phyloP scores from a whole-genome alignment of 1,284 basidiomycete species.

The Heterobasidion irregulare region DNA sequence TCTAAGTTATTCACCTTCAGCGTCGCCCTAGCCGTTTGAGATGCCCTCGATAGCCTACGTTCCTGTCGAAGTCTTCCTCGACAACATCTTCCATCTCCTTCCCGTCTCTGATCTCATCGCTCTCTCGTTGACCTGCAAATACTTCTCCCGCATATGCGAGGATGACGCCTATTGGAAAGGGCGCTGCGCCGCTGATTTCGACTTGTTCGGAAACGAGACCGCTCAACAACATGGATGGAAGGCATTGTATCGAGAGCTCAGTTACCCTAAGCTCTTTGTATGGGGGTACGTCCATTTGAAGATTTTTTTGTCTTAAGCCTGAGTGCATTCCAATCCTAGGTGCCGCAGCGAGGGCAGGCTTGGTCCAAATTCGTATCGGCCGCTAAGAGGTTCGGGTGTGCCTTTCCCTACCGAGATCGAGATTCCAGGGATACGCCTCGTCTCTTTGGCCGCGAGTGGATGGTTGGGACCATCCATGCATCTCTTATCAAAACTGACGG shows the following conservation, averaged over 20 bases:
- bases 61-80: conserved; percentile 67
- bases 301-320: background rate
- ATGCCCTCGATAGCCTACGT: conserved; percentile 34
- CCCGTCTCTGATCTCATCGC: conserved; percentile 47
- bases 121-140: conserved; percentile 49
- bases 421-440: conserved; percentile 55
- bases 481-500: background rate
- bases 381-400: conserved; percentile 31
- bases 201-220: conserved; percentile 61
- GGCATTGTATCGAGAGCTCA: conserved; percentile 68
- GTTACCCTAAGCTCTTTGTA: conserved; percentile 53
- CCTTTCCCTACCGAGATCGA: conserved; percentile 55
- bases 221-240: conserved; percentile 77
- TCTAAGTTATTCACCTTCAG: too few species aligned
- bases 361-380: conserved; percentile 36
- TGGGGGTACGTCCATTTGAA: conserved; percentile 58
- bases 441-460: conserved; percentile 71
- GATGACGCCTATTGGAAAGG: conserved; percentile 78
- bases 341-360: conserved; percentile 51
- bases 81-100: conserved; percentile 60
- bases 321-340: conserved; percentile 25
- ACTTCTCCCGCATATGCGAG: conserved; percentile 50
- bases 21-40: background rate
- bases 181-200: conserved; percentile 64
- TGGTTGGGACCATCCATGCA: conserved; percentile 41